A percentile compares a stretch with the other conserved stretches of the same genome.
phyloP scores from a whole-genome alignment of 768 basidiomycete genomes.

The Auriscalpium microsporum region DNA sequence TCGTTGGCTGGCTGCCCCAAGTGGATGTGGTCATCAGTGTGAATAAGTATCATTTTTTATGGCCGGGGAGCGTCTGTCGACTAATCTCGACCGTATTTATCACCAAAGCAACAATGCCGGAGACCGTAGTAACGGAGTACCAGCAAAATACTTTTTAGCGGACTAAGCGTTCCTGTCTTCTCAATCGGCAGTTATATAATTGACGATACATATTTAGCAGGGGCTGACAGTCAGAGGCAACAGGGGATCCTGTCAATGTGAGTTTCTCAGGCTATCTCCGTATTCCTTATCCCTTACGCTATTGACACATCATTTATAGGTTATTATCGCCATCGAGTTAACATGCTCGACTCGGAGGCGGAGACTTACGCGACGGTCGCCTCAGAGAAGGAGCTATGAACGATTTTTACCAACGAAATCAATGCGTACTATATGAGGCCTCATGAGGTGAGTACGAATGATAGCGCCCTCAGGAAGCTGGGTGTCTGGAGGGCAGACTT shows the following conservation, averaged over 20 bases:
- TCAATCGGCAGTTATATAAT: slow-evolving; percentile 35
- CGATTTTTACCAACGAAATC: not conserved
- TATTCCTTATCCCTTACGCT: not conserved
- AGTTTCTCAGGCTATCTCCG: not conserved
- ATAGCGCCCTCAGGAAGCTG: slow-evolving; percentile 46
- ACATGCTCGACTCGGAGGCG: slow-evolving; percentile 38
- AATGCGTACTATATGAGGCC: too few relatives aligned
- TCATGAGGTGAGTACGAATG: slow-evolving; percentile 21
- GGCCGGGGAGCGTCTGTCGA: too few relatives aligned
- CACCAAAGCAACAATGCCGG: slow-evolving; percentile 1
- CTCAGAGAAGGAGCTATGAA: slow-evolving; percentile 46
- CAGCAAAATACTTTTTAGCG: slow-evolving; percentile 30
- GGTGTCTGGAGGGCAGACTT: slow-evolving; percentile 41
- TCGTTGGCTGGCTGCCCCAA: too few relatives aligned
- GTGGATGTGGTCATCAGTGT: too few relatives aligned
- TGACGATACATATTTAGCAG: not conserved
- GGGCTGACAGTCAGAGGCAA: slow-evolving; percentile 41
- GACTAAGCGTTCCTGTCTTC: slow-evolving; percentile 43
- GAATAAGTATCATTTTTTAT: too few relatives aligned
- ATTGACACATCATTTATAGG: slow-evolving; percentile 20
- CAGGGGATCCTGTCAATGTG: slow-evolving; percentile 43
- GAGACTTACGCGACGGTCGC: slow-evolving; percentile 38
- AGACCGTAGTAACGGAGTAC: slow-evolving; percentile 22
- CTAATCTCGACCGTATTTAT: not conserved
- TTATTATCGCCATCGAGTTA: slow-evolving; percentile 51